Evolutionary conservation across 2,329 filamentous ascomycete species (phyloP), one percentile per base, ranked within the genome.

Genomic region (Claviceps monticola): DNA sequence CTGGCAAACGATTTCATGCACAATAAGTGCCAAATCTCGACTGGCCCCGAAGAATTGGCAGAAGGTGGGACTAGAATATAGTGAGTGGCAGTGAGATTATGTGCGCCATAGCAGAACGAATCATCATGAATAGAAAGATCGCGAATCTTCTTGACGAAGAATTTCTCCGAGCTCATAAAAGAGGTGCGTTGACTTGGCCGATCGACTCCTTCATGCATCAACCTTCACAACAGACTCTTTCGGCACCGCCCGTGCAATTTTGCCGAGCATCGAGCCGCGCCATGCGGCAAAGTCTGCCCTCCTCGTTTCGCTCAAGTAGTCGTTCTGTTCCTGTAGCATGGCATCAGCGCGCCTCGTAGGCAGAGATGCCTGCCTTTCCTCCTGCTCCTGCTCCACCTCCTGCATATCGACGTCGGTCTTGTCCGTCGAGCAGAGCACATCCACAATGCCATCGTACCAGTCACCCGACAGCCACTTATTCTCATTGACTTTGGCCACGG

Each of bases 301-400:
- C 57, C 79, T 80, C 55, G 74, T 70, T 48, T 83, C 79, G 56
- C 81, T 83, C 58, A 90, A 65, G 60, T 82, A 87, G 60, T 89
- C 84, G 59, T 86, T 82, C 46, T 77, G 75, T 56, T 83, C 81
- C 64, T 89, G 84, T 58, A 90, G 79, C 85, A 89, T 89, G 2
- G 82, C 85, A 56, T 81, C 78, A 8, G 74, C 69, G 52, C 74
- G 64, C 65, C 80, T 67, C 29, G 73, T 62, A 52, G 73, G 69
- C 39, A 68, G 61, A 53, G 65, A 70, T 55, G 61, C 56, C 21
- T 55, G 56, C 2, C 51, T 51, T 43, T 60, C 66, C 9, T 58
- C 58, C 23, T 57, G 53, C 9, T 58, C 58, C 23, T 57, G 52
- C 46, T 55, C 57, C 34, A 66, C 66, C n/a, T 69, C 69, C 1